These are phyloP conservation scores for Actinomucor elegans DNA, from an alignment of 371 early-diverging fungal genomes.

Conservation along the genomic window DNA sequence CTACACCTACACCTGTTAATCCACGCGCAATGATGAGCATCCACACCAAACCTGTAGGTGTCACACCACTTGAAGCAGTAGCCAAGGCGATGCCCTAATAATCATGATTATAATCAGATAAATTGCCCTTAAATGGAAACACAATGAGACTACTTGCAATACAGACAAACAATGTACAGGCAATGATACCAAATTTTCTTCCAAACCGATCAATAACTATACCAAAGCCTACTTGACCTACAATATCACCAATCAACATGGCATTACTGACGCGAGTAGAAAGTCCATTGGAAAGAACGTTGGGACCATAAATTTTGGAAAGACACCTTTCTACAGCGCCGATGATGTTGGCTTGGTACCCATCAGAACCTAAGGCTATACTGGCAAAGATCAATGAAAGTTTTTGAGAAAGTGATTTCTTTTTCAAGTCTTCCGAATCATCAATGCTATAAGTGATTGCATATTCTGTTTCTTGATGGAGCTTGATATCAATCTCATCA, in stretches of 20 bases:
- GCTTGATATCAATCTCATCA: no score
- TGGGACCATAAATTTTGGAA: slow-evolving; percentile 33
- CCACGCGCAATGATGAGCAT: slow-evolving; percentile 57
- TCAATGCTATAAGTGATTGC: no score
- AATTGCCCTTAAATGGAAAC: background rate
- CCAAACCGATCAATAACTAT: slow-evolving; percentile 44
- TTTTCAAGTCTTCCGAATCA: background rate
- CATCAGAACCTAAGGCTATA: slow-evolving; percentile 42
- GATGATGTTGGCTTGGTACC: slow-evolving; percentile 47
- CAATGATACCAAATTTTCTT: slow-evolving; percentile 39
- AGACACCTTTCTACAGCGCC: slow-evolving; percentile 38
- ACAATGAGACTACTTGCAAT: slow-evolving; percentile 1
- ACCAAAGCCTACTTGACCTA: slow-evolving; percentile 42
- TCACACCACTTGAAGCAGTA: slow-evolving; percentile 33
- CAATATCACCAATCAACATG: slow-evolving; percentile 41
- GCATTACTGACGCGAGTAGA: slow-evolving; percentile 37
- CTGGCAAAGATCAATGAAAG: slow-evolving; percentile 32
- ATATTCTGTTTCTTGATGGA: no score
- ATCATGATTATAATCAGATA: no score
- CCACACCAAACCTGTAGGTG: slow-evolving; percentile 51
- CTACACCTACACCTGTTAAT: slow-evolving; percentile 48
- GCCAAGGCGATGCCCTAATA: slow-evolving; percentile 40
- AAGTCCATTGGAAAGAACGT: slow-evolving; percentile 24
- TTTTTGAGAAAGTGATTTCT: slow-evolving; percentile 1
- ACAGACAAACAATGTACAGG: slow-evolving; percentile 37